These are phyloP conservation scores for Termitomyces sp. DNA, from an alignment of 768 basidiomycete species.

Conservation along the genomic window DNA sequence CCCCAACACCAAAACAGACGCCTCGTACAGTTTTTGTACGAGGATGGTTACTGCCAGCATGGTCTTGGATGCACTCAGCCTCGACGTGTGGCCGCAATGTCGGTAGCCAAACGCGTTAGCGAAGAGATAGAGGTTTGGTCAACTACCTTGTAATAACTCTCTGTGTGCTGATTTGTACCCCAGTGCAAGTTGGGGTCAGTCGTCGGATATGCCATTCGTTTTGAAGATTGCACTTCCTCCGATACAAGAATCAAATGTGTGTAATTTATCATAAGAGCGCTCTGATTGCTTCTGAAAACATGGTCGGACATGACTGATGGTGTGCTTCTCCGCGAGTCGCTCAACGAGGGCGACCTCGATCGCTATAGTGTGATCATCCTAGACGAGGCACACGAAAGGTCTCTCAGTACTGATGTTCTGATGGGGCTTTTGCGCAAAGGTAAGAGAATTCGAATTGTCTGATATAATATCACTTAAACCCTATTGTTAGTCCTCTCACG, in stretches of 20 bases:
- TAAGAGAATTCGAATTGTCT: conserved; percentile 29
- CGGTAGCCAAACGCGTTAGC: conserved; percentile 98
- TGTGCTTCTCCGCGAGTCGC: conserved; percentile 93
- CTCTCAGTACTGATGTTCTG: conserved; percentile 93
- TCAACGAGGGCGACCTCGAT: conserved; percentile 98
- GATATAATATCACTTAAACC: conserved; percentile 2
- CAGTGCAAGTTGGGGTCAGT: conserved; percentile 85
- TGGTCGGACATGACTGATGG: conserved; percentile 94
- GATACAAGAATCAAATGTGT: conserved; percentile 97
- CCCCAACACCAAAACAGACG: conserved; percentile 31
- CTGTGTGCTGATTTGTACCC: neutral
- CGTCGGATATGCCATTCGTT: conserved; percentile 97
- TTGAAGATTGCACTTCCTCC: conserved; percentile 93
- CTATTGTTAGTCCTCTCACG: conserved; percentile 66
- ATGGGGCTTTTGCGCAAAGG: conserved; percentile 96
- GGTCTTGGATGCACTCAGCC: conserved; percentile 97
- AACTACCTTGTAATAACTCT: neutral
- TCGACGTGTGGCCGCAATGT: conserved; percentile 98
- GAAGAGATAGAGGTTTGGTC: conserved; percentile 94
- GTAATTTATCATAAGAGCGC: conserved; percentile 15
- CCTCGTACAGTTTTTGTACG: conserved; percentile 90
- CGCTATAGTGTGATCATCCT: conserved; percentile 95
- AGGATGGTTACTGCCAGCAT: conserved; percentile 89
- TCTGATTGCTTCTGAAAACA: neutral
- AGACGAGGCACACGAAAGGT: conserved; percentile 99